Conservation (phyloP, 78 protist genomes). For the Guillardia theta region DNA sequence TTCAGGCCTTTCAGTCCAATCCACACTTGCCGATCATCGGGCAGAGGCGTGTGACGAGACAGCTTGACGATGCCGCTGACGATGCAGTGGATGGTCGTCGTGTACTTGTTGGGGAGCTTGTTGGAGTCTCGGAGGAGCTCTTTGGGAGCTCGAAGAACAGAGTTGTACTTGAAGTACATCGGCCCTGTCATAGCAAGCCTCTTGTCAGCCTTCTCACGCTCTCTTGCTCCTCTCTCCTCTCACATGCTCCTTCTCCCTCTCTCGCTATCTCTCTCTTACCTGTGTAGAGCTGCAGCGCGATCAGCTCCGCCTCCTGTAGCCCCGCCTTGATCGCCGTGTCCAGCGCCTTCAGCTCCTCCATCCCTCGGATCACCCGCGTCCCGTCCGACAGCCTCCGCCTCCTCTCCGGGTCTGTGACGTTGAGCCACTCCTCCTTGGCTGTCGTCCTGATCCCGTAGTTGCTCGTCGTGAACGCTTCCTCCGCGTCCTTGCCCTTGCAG, state of each 20-base stretch:
- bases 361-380: neutral
- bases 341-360: neutral
- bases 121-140: no score
- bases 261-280: no score
- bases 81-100: conserved; percentile 3
- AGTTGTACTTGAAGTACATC: neutral
- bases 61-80: neutral
- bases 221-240: no score
- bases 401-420: neutral
- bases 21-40: neutral
- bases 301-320: neutral
- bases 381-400: no score
- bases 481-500: neutral
- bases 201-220: no score
- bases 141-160: conserved; percentile 23
- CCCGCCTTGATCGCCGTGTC: neutral
- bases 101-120: conserved; percentile 33
- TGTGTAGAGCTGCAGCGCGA: conserved; percentile 20
- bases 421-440: neutral
- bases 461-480: neutral
- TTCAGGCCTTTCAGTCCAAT: neutral
- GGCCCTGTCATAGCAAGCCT: no score
- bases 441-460: neutral
- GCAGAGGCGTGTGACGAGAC: neutral
- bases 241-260: no score